Base-by-base conservation (phyloP, 2,329 filamentous ascomycete genomes). In the Ascosphaera acerosa region DNA sequence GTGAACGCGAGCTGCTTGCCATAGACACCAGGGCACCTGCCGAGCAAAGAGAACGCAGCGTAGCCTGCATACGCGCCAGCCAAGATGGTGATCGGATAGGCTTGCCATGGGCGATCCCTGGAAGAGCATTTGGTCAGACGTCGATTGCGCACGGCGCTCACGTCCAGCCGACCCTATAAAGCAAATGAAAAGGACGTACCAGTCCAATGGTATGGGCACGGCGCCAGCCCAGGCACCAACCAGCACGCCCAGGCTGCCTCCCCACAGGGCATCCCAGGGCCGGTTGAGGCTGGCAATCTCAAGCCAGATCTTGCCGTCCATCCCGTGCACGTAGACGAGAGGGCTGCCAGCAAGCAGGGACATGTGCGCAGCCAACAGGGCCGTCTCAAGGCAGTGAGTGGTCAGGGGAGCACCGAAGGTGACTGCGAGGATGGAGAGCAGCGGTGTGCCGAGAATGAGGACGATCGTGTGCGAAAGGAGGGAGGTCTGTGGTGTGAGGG, bases 91-190 rank as follows among this genome's bases (percentile, higher is more conserved):
- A 94, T 73, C 0, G 87, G 87, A 76, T 84, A 97, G 50, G 74
- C 77, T 64, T 97, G 87, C 87, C 87, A 97, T 42, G 90, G 81
- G n/a, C 87, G 70, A 50, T 97, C 87, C 64, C 61, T 64, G 38
- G 10, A 20, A 18, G 12, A n/a, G n/a, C n/a, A n/a, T n/a, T n/a
- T n/a, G n/a, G n/a, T n/a, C n/a, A 36, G 18, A 12, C 30, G 33
- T 3, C 15, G 18, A 19, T 34, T 26, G 35, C 28, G 18, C 30
- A 27, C 18, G n/a, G 26, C 14, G 5, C n/a, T 10, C 14, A 15
- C 15, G 9, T 14, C 18, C 3, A 18, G 7, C n/a, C n/a, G n/a
- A n/a, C n/a, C n/a, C 3, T 26, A 6, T 14, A n/a, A 18, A n/a
- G 29, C 25, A 27, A 34, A 33, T 29, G 10, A 19, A 18, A 10